A percentile compares a stretch with the other conserved stretches of the same genome.
phyloP scores from a whole-genome alignment of 2,329 filamentous ascomycete species.

The Epichloe uncinata region DNA sequence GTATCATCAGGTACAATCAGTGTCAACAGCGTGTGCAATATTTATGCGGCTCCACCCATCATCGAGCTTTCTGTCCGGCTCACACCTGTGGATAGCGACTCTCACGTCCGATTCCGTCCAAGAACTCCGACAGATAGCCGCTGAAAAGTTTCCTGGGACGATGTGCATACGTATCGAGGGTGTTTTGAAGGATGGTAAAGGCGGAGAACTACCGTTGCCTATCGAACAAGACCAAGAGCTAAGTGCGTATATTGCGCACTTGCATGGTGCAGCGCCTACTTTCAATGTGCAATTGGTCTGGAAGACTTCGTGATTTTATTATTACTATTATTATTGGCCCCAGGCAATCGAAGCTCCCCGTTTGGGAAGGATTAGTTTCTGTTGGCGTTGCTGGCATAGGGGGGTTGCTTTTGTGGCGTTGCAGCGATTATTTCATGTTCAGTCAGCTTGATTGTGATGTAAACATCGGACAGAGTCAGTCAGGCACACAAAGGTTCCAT shows the following conservation, averaged over 20 bases:
- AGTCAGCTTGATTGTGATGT: too few species aligned
- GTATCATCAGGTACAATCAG: constrained; percentile 12
- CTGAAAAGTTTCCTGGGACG: constrained; percentile 45
- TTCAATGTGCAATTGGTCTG: constrained; percentile 29
- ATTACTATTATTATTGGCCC: not conserved
- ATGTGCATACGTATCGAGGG: constrained; percentile 51
- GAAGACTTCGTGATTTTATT: constrained; percentile 11
- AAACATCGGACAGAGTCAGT: too few species aligned
- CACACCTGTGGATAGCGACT: constrained; percentile 53
- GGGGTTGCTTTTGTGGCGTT: not conserved
- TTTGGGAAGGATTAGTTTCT: not conserved
- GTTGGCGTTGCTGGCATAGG: not conserved
- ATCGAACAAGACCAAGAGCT: constrained; percentile 63
- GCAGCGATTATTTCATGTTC: too few species aligned
- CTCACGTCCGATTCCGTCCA: constrained; percentile 43
- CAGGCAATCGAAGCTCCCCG: not conserved
- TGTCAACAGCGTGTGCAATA: constrained; percentile 33
- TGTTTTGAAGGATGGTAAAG: constrained; percentile 45
- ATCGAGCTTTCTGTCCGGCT: constrained; percentile 39
- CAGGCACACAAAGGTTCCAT: too few species aligned
- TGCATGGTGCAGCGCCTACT: constrained; percentile 32
- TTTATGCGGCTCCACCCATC: constrained; percentile 54
- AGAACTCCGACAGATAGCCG: constrained; percentile 50
- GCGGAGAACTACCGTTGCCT: constrained; percentile 46
- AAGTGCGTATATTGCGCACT: constrained; percentile 55